Base-by-base conservation (phyloP, 495 filamentous ascomycete species). In the Barbatosphaeria neglecta region DNA sequence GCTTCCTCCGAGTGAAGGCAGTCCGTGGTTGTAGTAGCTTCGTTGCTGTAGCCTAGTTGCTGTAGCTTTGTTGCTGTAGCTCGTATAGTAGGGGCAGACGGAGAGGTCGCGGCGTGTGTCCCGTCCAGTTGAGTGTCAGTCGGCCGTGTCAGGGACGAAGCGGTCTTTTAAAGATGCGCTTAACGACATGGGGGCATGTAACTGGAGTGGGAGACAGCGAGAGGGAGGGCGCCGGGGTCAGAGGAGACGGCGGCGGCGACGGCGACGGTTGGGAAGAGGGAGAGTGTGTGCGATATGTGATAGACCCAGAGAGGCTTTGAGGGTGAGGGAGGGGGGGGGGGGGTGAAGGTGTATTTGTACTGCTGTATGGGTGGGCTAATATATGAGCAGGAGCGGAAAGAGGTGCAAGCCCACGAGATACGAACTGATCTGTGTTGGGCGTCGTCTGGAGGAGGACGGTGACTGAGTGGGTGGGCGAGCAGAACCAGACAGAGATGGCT, bases 121-220 rank as follows among this genome's bases (percentile, higher is more conserved):
- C 17, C 39, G 20, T 23, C 39, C 22, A 43, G 27, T 19, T 37
- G 33, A 49, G 41, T 53, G 53, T 70, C 64, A 67, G 56, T 65
- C 66, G 49, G 67, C 62, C 48, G 67, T 65, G 55, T 66, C 67
- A 55, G 57, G 61, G 57, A 64, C 58, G 51, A 58, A 59, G 55
- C 24, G 55, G 54, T 62, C 48, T 40, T 56, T 59, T 50, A 52
- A 45, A 51, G 54, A 51, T 60, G 48, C 54, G 52, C 50, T 63
- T 62, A 69, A 56, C 62, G 67, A 69, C 63, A 68, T 67, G 63
- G 52, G 64, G 57, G 60, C 62, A 66, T 65, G 35, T 47, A 43
- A 31, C n/a, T 20, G 27, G 9, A n/a, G n/a, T n/a, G 46, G 48
- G 22, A 9, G 39, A 41, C 38, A 22, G 39, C 39, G 39, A 22